phyloP scores from a whole-genome alignment of 345 rosid species.

The Ceriops tagal region DNA sequence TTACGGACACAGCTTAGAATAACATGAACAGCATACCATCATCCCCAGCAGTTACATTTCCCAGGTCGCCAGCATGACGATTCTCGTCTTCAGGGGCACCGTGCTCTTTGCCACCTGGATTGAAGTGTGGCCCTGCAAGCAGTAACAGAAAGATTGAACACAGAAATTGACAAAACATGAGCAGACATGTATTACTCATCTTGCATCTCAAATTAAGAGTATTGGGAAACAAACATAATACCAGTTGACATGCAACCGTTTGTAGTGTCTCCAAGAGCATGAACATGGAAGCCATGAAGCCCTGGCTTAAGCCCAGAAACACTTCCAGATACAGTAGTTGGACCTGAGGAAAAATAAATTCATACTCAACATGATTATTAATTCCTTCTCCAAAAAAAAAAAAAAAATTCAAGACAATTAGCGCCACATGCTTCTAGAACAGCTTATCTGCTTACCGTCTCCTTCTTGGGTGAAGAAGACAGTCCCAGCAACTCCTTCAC shows the following conservation, averaged over 20 bases:
- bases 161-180: not conserved
- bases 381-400: not conserved
- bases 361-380: not conserved
- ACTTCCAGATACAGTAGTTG: conserved; percentile 74
- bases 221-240: conserved; percentile 19
- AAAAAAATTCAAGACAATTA: not conserved
- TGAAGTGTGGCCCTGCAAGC: conserved; percentile 77
- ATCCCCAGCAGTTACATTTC: conserved; percentile 72
- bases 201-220: no score
- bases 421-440: not conserved
- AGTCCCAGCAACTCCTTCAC: conserved; percentile 78
- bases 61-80: conserved; percentile 97
- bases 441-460: conserved; percentile 43
- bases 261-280: conserved; percentile 97
- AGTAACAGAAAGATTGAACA: conserved; percentile 1
- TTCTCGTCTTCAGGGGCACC: conserved; percentile 85
- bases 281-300: conserved; percentile 96
- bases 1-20: not conserved
- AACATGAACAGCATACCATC: conserved; percentile 49
- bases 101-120: conserved; percentile 80
- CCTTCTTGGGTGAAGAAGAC: conserved; percentile 72
- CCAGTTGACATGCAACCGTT: conserved; percentile 99
- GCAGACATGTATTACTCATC: no score
- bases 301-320: conserved; percentile 93
- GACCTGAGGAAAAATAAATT: conserved; percentile 35